Percentiles rank a stretch among this genome's conserved stretches.
These are phyloP conservation scores for Torulaspora maleeae DNA, from an alignment of 805 yeast genomes.

Conservation along the genomic window DNA sequence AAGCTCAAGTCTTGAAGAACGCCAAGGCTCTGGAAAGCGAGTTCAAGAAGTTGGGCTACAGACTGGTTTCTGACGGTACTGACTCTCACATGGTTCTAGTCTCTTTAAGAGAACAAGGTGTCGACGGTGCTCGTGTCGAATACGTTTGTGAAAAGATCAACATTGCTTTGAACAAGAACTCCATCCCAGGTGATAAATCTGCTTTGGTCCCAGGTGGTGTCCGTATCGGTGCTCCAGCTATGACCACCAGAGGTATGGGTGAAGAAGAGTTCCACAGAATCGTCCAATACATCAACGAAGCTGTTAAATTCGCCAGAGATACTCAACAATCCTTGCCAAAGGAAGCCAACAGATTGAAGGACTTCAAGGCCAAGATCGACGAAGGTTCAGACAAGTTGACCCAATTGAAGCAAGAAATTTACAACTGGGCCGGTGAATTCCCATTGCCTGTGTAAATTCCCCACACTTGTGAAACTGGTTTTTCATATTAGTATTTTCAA, in stretches of 20 bases:
- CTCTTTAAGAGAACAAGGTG: slow-evolving; percentile 78
- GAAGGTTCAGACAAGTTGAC: slow-evolving; percentile 66
- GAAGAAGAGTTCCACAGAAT: slow-evolving; percentile 79
- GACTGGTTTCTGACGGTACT: slow-evolving; percentile 89
- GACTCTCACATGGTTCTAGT: slow-evolving; percentile 96
- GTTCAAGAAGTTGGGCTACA: slow-evolving; percentile 68
- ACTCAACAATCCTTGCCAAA: slow-evolving; percentile 77
- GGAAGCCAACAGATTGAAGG: slow-evolving; percentile 93
- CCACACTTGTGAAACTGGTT: slow-evolving; percentile 6
- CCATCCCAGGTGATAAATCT: slow-evolving; percentile 96
- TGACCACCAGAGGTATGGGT: slow-evolving; percentile 95
- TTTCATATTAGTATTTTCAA: slow-evolving; percentile 16
- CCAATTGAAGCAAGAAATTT: slow-evolving; percentile 69
- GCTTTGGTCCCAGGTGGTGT: slow-evolving; percentile 97
- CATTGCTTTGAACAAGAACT: slow-evolving; percentile 95
- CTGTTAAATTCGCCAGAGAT: slow-evolving; percentile 69
- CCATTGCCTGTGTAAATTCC: slow-evolving; percentile 54
- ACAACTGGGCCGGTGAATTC: slow-evolving; percentile 86
- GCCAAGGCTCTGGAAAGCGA: slow-evolving; percentile 78
- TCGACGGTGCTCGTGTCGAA: slow-evolving; percentile 97
- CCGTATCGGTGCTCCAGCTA: slow-evolving; percentile 97
- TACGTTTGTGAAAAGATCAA: slow-evolving; percentile 89
- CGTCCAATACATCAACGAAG: slow-evolving; percentile 73
- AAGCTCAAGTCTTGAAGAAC: slow-evolving; percentile 78
- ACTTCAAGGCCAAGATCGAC: slow-evolving; percentile 80